Percentiles rank a stretch among this genome's conserved stretches.
Evolutionary conservation across 2,329 filamentous ascomycete species (phyloP).

Genomic region (Xylariaceae sp.): DNA sequence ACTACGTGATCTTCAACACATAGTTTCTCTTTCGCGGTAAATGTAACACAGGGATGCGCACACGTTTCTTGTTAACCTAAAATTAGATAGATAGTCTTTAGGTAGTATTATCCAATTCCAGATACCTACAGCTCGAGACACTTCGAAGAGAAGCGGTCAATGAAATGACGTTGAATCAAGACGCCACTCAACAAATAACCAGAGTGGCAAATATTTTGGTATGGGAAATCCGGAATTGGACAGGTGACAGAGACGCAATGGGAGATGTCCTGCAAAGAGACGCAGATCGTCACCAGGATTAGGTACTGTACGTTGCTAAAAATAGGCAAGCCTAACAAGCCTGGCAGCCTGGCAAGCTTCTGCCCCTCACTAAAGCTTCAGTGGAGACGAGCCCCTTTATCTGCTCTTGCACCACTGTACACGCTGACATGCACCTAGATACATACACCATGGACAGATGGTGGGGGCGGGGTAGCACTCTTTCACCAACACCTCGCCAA

Average conservation of each 20-base stretch:
- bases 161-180: not conserved
- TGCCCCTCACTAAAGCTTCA: slow-evolving; percentile 13
- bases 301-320: not conserved
- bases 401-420: not conserved
- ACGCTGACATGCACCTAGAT: not conserved
- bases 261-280: not conserved
- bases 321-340: not conserved
- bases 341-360: not conserved
- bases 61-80: not conserved
- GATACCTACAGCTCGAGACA: too few relatives aligned
- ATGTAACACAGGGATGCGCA: not conserved
- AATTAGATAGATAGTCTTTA: not conserved
- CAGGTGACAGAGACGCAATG: too few relatives aligned
- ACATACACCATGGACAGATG: not conserved
- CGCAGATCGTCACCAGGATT: slow-evolving; percentile 6
- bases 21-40: too few relatives aligned
- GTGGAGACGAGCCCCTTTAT: not conserved
- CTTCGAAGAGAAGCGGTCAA: too few relatives aligned
- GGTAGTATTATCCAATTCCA: not conserved
- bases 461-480: slow-evolving; percentile 30
- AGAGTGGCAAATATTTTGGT: not conserved
- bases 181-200: not conserved
- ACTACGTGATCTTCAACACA: too few relatives aligned
- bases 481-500: not conserved
- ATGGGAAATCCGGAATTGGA: too few relatives aligned